Conservation (phyloP, 495 filamentous ascomycete species). For the Hypoxylon cercidicola region DNA sequence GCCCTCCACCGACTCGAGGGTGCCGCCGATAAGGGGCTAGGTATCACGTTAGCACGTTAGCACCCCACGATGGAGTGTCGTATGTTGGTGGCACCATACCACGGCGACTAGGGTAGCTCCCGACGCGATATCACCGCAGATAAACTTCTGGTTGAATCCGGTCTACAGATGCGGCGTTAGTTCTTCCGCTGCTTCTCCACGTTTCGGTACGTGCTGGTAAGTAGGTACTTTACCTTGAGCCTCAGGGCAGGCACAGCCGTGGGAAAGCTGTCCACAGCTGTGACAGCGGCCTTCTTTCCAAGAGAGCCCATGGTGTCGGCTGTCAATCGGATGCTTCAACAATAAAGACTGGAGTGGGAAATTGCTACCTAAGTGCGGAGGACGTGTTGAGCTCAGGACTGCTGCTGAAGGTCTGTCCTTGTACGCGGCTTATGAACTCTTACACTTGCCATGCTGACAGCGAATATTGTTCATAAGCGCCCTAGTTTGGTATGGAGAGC, state of each 20-base stretch:
- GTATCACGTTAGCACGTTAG: neutral
- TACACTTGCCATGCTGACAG: too few relatives aligned
- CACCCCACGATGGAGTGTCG: neutral
- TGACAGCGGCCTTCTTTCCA: neutral
- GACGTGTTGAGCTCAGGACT: neutral
- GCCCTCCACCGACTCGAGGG: slow-evolving; percentile 23
- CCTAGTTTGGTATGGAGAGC: too few relatives aligned
- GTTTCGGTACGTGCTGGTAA: neutral
- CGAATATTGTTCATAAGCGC: too few relatives aligned
- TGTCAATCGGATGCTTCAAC: neutral
- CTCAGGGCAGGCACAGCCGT: neutral
- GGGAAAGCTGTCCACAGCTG: neutral
- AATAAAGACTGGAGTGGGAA: too few relatives aligned
- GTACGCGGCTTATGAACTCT: too few relatives aligned
- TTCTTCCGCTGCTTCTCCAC: neutral
- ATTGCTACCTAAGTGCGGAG: too few relatives aligned
- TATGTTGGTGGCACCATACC: too few relatives aligned
- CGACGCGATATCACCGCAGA: slow-evolving; percentile 10
- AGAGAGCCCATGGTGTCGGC: neutral
- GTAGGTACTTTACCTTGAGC: neutral
- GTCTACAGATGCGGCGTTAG: slow-evolving; percentile 1
- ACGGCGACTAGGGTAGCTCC: slow-evolving; percentile 17
- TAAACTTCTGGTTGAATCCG: slow-evolving; percentile 10
- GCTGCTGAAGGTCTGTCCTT: too few relatives aligned
- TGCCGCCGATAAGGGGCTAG: slow-evolving; percentile 13